These are phyloP conservation scores for Dothistroma pini DNA, from an alignment of 2,329 filamentous ascomycete species.

Conservation along the genomic window DNA sequence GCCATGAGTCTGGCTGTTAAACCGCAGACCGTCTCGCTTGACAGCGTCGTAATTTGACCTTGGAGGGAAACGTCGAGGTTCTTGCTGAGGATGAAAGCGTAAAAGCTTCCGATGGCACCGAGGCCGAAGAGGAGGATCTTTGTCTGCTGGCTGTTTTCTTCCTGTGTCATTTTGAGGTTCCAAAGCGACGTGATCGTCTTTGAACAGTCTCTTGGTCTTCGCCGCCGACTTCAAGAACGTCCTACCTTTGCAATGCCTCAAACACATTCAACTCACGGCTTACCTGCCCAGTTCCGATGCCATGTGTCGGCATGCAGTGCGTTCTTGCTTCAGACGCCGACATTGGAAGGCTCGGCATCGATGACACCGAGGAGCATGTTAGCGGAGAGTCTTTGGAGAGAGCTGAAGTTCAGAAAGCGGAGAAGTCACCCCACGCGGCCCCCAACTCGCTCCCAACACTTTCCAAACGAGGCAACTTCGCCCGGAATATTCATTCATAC, in stretches of 20 bases:
- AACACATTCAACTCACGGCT: neutral
- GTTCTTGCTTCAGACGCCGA: slow-evolving; percentile 1
- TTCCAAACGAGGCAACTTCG: neutral
- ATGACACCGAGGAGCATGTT: slow-evolving; percentile 1
- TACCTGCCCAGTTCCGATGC: neutral
- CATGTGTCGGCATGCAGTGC: neutral
- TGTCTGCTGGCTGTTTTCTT: slow-evolving; percentile 7
- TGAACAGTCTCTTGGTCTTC: neutral
- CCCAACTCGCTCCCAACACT: neutral
- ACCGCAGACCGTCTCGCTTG: slow-evolving; percentile 40
- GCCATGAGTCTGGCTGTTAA: slow-evolving; percentile 43
- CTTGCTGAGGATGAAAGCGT: slow-evolving; percentile 52
- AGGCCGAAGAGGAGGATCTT: slow-evolving; percentile 51
- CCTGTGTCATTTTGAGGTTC: slow-evolving; percentile 3
- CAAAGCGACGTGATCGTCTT: too few relatives aligned
- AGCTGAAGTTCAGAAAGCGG: neutral
- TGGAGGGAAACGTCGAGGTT: slow-evolving; percentile 39
- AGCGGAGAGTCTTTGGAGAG: neutral
- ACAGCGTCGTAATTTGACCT: slow-evolving; percentile 47
- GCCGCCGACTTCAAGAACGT: neutral
- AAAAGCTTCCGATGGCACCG: slow-evolving; percentile 57
- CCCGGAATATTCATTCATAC: neutral
- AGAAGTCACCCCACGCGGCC: neutral
- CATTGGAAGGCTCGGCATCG: neutral
- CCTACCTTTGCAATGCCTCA: neutral